phyloP scores from a whole-genome alignment of 2,329 filamentous ascomycete species.

The Stagonosporopsis cucurbitacearum region DNA sequence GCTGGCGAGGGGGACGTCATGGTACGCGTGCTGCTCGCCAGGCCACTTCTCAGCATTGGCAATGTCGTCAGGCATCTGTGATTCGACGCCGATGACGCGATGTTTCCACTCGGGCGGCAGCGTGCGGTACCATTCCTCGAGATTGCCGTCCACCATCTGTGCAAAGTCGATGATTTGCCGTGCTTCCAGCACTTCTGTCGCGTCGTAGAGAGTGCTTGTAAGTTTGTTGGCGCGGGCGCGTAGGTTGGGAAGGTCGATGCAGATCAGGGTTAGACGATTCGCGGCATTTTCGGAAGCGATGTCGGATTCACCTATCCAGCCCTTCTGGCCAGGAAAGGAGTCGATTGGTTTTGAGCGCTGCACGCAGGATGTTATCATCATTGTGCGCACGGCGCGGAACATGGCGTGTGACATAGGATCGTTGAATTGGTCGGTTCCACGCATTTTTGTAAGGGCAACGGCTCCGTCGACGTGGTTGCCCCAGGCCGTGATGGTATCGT shows the following conservation, averaged over 20 bases:
- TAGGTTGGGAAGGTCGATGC: slow-evolving; percentile 49
- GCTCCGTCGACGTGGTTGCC: slow-evolving; percentile 51
- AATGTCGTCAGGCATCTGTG: slow-evolving; percentile 38
- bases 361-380: slow-evolving; percentile 52
- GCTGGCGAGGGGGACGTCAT: slow-evolving; percentile 48
- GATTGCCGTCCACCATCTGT: slow-evolving; percentile 45
- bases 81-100: slow-evolving; percentile 40
- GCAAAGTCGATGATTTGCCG: slow-evolving; percentile 44
- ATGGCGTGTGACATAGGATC: slow-evolving; percentile 47
- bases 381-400: slow-evolving; percentile 50
- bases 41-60: slow-evolving; percentile 43
- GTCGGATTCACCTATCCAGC: slow-evolving; percentile 44
- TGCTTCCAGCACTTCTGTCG: slow-evolving; percentile 35
- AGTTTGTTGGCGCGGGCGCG: slow-evolving; percentile 44
- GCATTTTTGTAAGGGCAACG: slow-evolving; percentile 48
- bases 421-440: slow-evolving; percentile 49
- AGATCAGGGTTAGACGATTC: slow-evolving; percentile 49
- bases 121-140: slow-evolving; percentile 47
- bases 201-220: slow-evolving; percentile 31
- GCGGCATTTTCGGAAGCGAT: slow-evolving; percentile 48
- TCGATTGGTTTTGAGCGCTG: slow-evolving; percentile 50
- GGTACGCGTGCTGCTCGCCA: slow-evolving; percentile 50
- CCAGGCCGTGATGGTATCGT: slow-evolving; percentile 48
- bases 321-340: slow-evolving; percentile 43
- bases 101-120: slow-evolving; percentile 47